Evolutionary conservation across 306 rosid genomes (phyloP).

Genomic region (Prunus campanulata): DNA sequence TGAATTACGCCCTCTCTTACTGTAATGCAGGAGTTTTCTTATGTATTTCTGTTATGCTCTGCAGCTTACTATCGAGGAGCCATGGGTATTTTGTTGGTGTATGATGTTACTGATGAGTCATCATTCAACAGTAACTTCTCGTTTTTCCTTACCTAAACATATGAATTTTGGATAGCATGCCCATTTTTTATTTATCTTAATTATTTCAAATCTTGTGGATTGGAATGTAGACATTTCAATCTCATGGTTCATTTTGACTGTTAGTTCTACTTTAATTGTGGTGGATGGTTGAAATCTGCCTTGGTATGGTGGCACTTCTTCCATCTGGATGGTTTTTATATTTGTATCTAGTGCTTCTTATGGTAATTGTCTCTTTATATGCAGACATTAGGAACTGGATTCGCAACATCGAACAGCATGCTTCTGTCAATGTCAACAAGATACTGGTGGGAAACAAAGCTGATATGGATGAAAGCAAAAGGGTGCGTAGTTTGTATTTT

Average conservation of each 20-base stretch:
- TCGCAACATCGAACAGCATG: constrained; percentile 84
- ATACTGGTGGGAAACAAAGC: constrained; percentile 84
- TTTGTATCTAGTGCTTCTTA: constrained; percentile 13
- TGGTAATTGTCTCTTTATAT: constrained; percentile 18
- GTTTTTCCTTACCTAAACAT: constrained; percentile 28
- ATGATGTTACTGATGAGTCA: constrained; percentile 84
- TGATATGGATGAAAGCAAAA: constrained; percentile 85
- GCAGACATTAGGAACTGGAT: constrained; percentile 86
- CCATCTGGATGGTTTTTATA: neutral
- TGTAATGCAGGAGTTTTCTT: constrained; percentile 6
- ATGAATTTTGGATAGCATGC: constrained; percentile 18
- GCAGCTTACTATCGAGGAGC: constrained; percentile 95
- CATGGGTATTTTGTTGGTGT: constrained; percentile 84
- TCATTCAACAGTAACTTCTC: constrained; percentile 64
- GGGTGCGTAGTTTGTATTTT: constrained; percentile 40
- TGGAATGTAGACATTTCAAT: no score
- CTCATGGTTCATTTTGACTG: neutral
- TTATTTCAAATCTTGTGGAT: neutral
- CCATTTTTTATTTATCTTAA: neutral
- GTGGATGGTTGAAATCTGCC: neutral
- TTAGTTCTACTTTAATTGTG: neutral
- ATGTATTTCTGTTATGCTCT: constrained; percentile 21
- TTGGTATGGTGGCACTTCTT: neutral
- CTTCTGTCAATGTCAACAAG: constrained; percentile 80
- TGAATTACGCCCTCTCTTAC: constrained; percentile 5